phyloP scores from a whole-genome alignment of 768 basidiomycete genomes.

The Lactifluus echinatus region DNA sequence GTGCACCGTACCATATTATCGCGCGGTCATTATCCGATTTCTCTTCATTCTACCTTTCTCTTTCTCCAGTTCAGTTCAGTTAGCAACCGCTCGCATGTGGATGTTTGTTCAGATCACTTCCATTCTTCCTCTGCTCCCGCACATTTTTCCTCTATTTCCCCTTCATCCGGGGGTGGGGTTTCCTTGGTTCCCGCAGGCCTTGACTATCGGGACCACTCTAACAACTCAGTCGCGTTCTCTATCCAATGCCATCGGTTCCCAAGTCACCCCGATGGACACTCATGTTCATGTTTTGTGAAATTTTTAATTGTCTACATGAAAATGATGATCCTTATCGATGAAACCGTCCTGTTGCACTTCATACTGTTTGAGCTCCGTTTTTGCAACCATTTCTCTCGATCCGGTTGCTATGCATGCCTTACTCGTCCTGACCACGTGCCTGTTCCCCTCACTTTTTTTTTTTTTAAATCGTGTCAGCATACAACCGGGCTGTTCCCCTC shows the following conservation, averaged over 20 bases:
- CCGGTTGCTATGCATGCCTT: slow-evolving; percentile 13
- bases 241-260: slow-evolving; percentile 1
- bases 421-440: slow-evolving; percentile 5
- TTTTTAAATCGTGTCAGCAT: background rate
- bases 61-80: no score
- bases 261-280: background rate
- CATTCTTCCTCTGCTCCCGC: slow-evolving; percentile 2
- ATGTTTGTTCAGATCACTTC: background rate
- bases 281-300: background rate
- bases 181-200: background rate
- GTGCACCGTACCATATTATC: no score
- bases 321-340: slow-evolving; percentile 12
- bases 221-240: background rate
- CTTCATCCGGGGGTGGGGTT: background rate
- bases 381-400: slow-evolving; percentile 12
- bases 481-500: no score
- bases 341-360: background rate
- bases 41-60: no score
- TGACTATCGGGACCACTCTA: background rate
- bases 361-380: background rate
- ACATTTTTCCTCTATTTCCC: background rate
- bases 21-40: no score
- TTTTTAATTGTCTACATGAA: background rate
- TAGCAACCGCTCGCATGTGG: background rate
- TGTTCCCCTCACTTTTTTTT: background rate